Conservation (phyloP, 352 stramenopile species). For the Phytophthora tubulina region DNA sequence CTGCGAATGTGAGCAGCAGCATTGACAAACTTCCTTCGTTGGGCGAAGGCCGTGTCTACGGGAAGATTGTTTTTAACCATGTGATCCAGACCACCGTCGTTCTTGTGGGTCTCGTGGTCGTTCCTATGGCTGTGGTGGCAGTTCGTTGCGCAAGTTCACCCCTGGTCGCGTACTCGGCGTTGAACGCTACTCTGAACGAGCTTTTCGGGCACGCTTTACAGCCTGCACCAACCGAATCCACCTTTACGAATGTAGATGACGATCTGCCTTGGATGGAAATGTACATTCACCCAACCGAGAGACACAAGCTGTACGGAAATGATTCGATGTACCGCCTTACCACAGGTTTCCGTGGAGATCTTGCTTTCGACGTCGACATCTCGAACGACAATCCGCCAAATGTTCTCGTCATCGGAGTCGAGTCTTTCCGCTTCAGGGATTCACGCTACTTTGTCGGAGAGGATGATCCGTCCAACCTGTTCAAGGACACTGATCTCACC, state of each 20-base stretch:
- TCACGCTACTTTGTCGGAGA: conserved; percentile 61
- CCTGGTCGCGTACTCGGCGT: conserved; percentile 25
- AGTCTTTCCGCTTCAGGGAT: conserved; percentile 68
- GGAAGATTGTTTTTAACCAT: conserved; percentile 10
- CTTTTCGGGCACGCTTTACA: conserved; percentile 24
- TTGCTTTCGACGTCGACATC: conserved; percentile 34
- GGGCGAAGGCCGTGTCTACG: background rate
- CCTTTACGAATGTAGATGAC: conserved; percentile 18
- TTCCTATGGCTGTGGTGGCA: conserved; percentile 18
- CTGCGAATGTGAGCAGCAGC: background rate
- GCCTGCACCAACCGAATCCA: conserved; percentile 2
- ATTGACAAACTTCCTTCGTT: background rate
- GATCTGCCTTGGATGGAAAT: conserved; percentile 22
- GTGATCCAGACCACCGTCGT: conserved; percentile 16
- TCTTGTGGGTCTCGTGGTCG: conserved; percentile 19
- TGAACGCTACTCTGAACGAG: conserved; percentile 38
- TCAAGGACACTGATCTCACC: conserved; percentile 33
- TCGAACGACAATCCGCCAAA: conserved; percentile 47
- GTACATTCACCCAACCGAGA: conserved; percentile 34
- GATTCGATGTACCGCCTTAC: conserved; percentile 37
- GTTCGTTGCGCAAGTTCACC: conserved; percentile 23
- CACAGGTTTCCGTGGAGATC: conserved; percentile 26
- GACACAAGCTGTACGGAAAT: conserved; percentile 30
- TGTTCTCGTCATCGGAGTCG: conserved; percentile 57
- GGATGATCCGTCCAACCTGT: conserved; percentile 46